These are phyloP conservation scores for Psilocybe sp. DNA, from an alignment of 768 basidiomycete species.

Conservation along the genomic window DNA sequence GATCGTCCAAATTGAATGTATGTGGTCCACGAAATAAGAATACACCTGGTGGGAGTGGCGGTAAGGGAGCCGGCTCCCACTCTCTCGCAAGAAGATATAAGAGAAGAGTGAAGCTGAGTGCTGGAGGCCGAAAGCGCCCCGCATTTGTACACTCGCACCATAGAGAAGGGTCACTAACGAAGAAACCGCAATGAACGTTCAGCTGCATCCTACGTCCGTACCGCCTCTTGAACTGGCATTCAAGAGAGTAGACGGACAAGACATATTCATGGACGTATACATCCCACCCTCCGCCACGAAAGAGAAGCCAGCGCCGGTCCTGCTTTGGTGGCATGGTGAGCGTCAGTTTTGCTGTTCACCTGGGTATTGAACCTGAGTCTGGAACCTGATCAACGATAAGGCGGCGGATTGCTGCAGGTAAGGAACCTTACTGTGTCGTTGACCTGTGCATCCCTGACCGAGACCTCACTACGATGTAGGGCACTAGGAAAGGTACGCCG, in stretches of 20 bases:
- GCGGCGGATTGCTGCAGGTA: slow-evolving; percentile 33
- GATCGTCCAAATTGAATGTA: too few species aligned
- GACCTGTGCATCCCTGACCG: not conserved
- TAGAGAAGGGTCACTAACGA: too few species aligned
- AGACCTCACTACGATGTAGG: not conserved
- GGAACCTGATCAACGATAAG: slow-evolving; percentile 5
- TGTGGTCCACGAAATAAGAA: too few species aligned
- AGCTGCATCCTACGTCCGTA: not conserved
- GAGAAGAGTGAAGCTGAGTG: too few species aligned
- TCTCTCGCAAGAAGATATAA: too few species aligned
- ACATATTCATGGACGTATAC: slow-evolving; percentile 33
- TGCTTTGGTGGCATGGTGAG: slow-evolving; percentile 37
- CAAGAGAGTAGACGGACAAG: slow-evolving; percentile 27
- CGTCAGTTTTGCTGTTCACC: not conserved
- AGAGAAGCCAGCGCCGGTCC: slow-evolving; percentile 24
- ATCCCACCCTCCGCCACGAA: slow-evolving; percentile 26
- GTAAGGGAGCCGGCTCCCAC: too few species aligned
- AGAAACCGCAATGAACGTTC: not conserved
- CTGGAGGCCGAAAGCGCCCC: too few species aligned
- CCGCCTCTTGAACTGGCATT: slow-evolving; percentile 27
- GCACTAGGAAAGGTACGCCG: slow-evolving; percentile 3
- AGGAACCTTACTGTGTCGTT: too few species aligned
- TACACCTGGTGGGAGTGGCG: too few species aligned
- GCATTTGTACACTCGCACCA: too few species aligned
- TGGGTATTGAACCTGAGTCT: not conserved